Evolutionary conservation across 2,329 filamentous ascomycete species (phyloP).

Genomic region (Epichloe gansuensis): DNA sequence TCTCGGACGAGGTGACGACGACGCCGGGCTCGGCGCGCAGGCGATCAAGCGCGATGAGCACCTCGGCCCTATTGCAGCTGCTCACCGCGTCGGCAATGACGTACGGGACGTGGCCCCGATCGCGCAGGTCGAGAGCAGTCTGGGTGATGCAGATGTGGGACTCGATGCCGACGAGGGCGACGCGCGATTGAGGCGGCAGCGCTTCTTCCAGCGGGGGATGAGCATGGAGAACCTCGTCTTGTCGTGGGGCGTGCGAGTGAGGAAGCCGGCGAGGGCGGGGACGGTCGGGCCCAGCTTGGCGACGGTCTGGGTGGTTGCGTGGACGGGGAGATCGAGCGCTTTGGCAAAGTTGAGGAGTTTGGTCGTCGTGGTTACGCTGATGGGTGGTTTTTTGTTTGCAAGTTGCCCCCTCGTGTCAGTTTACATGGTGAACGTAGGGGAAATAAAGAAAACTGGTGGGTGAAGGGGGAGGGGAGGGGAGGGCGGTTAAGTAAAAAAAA

Average conservation of each 20-base stretch:
- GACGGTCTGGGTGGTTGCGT: constrained; percentile 76
- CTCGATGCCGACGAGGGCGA: constrained; percentile 84
- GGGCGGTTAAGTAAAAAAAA: not conserved
- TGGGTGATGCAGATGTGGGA: constrained; percentile 91
- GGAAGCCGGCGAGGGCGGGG: constrained; percentile 48
- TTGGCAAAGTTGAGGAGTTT: constrained; percentile 57
- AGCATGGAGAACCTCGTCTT: constrained; percentile 90
- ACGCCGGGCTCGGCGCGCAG: constrained; percentile 60
- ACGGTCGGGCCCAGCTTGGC: constrained; percentile 71
- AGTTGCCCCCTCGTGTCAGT: not conserved
- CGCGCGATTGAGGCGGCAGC: constrained; percentile 33
- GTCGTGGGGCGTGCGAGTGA: constrained; percentile 52
- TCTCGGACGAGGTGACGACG: constrained; percentile 76
- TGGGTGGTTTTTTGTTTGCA: not conserved
- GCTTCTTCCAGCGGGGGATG: constrained; percentile 45
- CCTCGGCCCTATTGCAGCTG: constrained; percentile 73
- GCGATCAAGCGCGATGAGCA: constrained; percentile 64
- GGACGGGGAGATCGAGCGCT: constrained; percentile 62
- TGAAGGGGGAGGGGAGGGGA: not conserved
- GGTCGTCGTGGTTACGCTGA: constrained; percentile 52
- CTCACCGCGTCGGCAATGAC: constrained; percentile 82
- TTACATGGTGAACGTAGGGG: too few relatives aligned
- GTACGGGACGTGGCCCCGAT: constrained; percentile 68
- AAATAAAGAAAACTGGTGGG: too few relatives aligned
- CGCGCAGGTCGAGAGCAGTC: constrained; percentile 71